phyloP scores from a whole-genome alignment of 2,329 filamentous ascomycete genomes.

The Massarina eburnea region DNA sequence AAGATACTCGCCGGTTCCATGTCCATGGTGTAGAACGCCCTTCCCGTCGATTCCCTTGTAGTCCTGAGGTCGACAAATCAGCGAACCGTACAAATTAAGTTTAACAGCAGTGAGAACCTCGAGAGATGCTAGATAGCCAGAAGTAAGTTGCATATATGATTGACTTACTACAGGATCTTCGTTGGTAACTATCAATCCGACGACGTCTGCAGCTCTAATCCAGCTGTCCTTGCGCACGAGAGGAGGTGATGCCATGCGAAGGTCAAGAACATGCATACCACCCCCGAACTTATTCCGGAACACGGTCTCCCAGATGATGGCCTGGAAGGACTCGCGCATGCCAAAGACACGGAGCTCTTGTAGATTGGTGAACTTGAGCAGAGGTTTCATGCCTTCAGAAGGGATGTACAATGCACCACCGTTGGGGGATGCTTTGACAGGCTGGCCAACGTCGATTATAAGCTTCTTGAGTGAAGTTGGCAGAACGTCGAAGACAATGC shows the following conservation, averaged over 20 bases:
- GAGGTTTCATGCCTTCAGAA: conserved; percentile 23
- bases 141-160: too few relatives aligned
- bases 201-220: conserved; percentile 23
- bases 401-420: conserved; percentile 26
- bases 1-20: conserved; percentile 39
- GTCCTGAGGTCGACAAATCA: neutral
- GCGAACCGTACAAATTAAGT: too few relatives aligned
- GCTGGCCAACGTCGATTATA: conserved; percentile 28
- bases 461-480: conserved; percentile 27
- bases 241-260: conserved; percentile 29
- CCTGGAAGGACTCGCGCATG: conserved; percentile 30
- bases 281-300: conserved; percentile 23
- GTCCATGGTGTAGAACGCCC: conserved; percentile 27
- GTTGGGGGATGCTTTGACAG: conserved; percentile 18
- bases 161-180: too few relatives aligned
- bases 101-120: conserved; percentile 16
- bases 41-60: conserved; percentile 32
- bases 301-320: conserved; percentile 34
- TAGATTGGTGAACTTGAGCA: conserved; percentile 25
- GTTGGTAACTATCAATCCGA: conserved; percentile 21
- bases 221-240: conserved; percentile 27
- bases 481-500: conserved; percentile 22
- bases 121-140: too few relatives aligned
- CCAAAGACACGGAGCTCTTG: conserved; percentile 31
- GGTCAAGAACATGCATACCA: conserved; percentile 26